Base-by-base conservation (phyloP, 2,329 filamentous ascomycete species). In the Calonectria ilicicola region DNA sequence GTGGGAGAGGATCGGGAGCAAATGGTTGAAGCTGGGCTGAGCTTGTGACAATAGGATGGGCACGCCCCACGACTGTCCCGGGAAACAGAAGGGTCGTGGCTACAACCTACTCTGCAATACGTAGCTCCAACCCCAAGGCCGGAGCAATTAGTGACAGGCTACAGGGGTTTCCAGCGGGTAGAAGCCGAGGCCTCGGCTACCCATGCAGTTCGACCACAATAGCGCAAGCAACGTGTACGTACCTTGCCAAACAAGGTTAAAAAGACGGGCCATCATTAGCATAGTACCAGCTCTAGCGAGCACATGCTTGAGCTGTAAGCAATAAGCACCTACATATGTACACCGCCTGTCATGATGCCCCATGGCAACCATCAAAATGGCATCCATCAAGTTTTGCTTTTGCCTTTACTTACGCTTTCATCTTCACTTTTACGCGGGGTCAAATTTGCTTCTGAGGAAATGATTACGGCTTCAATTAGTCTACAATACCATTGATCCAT, bases 401-500 rank as follows among this genome's bases (percentile, higher is more conserved):
- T n/a, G n/a, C n/a, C n/a, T n/a, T n/a, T n/a, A n/a, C n/a, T n/a
- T n/a, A n/a, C n/a, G n/a, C n/a, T n/a, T n/a, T n/a, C n/a, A n/a
- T n/a, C n/a, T n/a, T n/a, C n/a, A n/a, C n/a, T 32, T 32, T 44
- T n/a, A 44, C 42, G 32, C 10, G 40, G 15, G 32, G 40, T 51
- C 64, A 27, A 53, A 51, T n/a, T 29, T 46, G 5, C 5, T 14
- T 29, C 35, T 29, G 40, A 47, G 42, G 42, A 65, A 65, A 32
- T 60, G 32, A 74, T 71, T 71, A 73, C 65, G 60, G 27, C 53
- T 68, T 67, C 58, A 46, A 70, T 73, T 67, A 75, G 14, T 68
- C 67, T 66, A 62, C n/a, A n/a, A n/a, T 67, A 42, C 42, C 42
- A 70, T 44, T 76, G 53, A 71, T 51, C 70, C 70, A 76, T 63